These are phyloP conservation scores for Trypanosoma theileri DNA, from an alignment of 208 protist species.

Conservation along the genomic window DNA sequence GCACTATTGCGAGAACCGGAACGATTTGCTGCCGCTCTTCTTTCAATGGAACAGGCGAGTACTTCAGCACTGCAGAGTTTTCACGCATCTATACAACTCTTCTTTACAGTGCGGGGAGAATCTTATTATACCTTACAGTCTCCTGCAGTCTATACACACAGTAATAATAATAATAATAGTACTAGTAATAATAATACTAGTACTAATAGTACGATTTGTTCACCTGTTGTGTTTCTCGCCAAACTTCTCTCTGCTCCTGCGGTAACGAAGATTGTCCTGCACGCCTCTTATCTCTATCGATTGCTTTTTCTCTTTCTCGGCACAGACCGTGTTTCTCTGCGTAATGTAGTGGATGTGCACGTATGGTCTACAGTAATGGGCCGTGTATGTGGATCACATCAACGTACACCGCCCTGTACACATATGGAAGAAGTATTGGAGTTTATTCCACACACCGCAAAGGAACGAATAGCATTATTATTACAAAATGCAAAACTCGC, in stretches of 20 bases:
- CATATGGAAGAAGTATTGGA: constrained; percentile 6
- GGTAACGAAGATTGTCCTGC: constrained; percentile 57
- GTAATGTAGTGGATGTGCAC: constrained; percentile 57
- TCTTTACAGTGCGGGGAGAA: constrained; percentile 41
- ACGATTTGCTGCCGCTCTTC: constrained; percentile 39
- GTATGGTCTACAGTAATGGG: constrained; percentile 42
- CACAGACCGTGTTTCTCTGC: constrained; percentile 65
- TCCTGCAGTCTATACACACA: neutral
- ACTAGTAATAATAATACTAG: no score
- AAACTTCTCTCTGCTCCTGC: constrained; percentile 41
- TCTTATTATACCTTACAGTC: constrained; percentile 52
- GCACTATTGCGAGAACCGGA: constrained; percentile 44
- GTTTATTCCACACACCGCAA: constrained; percentile 3
- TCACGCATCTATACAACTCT: constrained; percentile 35
- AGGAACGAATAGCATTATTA: constrained; percentile 11
- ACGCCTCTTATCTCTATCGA: constrained; percentile 49
- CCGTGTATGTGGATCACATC: constrained; percentile 8
- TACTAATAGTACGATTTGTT: constrained; percentile 15
- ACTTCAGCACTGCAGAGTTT: constrained; percentile 26
- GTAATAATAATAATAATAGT: no score
- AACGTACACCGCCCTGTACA: neutral
- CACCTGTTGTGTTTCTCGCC: constrained; percentile 51
- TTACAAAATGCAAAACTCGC: constrained; percentile 12
- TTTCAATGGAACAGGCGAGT: constrained; percentile 35
- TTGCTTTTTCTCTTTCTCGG: constrained; percentile 75